Evolutionary conservation across 2,329 filamentous ascomycete species (phyloP).

Genomic region (Neopestalotiopsis rosae): DNA sequence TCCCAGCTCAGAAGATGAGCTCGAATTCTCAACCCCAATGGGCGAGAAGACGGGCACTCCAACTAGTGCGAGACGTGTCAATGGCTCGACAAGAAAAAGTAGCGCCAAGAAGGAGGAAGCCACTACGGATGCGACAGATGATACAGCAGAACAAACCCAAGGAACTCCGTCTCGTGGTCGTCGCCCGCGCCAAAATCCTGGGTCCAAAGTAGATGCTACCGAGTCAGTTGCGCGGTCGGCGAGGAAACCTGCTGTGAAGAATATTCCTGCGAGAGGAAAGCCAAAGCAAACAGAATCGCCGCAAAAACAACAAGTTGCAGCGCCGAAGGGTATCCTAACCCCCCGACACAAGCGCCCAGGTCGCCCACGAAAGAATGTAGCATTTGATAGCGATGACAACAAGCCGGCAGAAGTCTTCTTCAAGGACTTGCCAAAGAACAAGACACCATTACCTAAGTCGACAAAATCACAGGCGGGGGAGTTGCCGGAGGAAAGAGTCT

Average conservation of each 20-base stretch:
- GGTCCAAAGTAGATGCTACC: not conserved
- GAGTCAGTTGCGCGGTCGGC: not conserved
- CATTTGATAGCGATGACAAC: conserved; percentile 47
- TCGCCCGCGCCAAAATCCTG: not conserved
- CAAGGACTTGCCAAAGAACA: conserved; percentile 52
- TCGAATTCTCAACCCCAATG: conserved; percentile 12
- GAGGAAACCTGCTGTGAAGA: conserved; percentile 15
- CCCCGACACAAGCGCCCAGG: conserved; percentile 51
- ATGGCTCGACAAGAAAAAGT: conserved; percentile 8
- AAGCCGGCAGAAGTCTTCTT: conserved; percentile 48
- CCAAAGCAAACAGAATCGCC: conserved; percentile 20
- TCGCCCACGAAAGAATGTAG: conserved; percentile 58
- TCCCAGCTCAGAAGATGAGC: conserved; percentile 35
- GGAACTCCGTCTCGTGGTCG: conserved; percentile 22
- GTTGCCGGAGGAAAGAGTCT: conserved; percentile 22
- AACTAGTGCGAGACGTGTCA: conserved; percentile 20
- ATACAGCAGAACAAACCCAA: not conserved
- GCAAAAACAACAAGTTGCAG: conserved; percentile 24
- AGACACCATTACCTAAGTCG: conserved; percentile 16
- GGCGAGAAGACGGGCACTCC: conserved; percentile 19
- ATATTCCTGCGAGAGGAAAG: conserved; percentile 23
- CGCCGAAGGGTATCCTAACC: conserved; percentile 62
- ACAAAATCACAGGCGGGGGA: conserved; percentile 15
- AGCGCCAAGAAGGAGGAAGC: not conserved
- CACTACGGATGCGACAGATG: not conserved